Evolutionary conservation across 108 stramenopile species (phyloP).

Genomic region (Skeletonema tropicum): DNA sequence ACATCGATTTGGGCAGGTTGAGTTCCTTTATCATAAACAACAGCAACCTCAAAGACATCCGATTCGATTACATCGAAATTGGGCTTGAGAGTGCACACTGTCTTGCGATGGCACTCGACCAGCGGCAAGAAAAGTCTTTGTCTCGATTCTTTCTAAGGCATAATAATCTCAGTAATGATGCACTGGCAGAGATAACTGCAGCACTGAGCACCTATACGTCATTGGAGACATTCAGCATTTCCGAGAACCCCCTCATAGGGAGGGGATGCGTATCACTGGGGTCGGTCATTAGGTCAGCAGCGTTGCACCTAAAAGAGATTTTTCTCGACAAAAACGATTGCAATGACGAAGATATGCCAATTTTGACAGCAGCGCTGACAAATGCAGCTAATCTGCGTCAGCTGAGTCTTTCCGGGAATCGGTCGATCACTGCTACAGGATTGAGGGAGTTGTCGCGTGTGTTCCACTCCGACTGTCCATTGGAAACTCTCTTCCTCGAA

Average conservation of each 20-base stretch:
- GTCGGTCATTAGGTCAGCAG: neutral
- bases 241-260: neutral
- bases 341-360: neutral
- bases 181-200: neutral
- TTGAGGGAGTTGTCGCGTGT: neutral
- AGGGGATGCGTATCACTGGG: neutral
- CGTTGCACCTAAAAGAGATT: neutral
- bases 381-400: neutral
- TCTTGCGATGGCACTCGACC: neutral
- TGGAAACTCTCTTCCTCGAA: conserved; percentile 1
- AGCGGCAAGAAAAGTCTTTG: neutral
- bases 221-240: neutral
- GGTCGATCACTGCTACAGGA: neutral
- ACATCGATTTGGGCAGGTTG: neutral
- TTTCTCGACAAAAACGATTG: neutral
- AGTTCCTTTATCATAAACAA: neutral
- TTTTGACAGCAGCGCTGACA: neutral
- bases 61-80: too few relatives aligned
- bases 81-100: neutral
- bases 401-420: neutral
- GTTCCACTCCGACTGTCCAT: neutral
- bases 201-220: neutral
- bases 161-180: neutral
- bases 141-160: neutral
- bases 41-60: neutral